phyloP scores from a whole-genome alignment of 768 basidiomycete genomes.

The Psilocybe tampanensis region DNA sequence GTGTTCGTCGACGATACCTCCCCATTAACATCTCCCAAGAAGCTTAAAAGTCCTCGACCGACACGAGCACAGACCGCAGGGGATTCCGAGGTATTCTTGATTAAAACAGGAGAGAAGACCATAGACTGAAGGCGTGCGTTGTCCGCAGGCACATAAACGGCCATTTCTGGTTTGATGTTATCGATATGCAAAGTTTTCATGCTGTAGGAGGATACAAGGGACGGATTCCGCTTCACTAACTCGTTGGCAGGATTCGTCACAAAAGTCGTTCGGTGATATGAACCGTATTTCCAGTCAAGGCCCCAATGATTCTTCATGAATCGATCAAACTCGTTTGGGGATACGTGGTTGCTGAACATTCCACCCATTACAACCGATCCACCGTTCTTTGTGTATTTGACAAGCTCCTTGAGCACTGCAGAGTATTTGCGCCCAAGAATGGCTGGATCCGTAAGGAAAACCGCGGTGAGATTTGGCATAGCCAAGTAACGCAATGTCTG shows the following conservation, averaged over 20 bases:
- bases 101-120: constrained; percentile 24
- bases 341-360: constrained; percentile 32
- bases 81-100: constrained; percentile 29
- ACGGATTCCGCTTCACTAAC: constrained; percentile 30
- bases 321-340: constrained; percentile 21
- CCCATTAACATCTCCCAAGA: constrained; percentile 45
- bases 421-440: constrained; percentile 27
- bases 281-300: constrained; percentile 39
- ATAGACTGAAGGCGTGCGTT: constrained; percentile 27
- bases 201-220: constrained; percentile 33
- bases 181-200: constrained; percentile 44
- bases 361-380: constrained; percentile 40
- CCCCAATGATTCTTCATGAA: constrained; percentile 34
- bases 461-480: constrained; percentile 28
- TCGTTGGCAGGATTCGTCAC: constrained; percentile 31
- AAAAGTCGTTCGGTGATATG: constrained; percentile 42
- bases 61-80: constrained; percentile 33
- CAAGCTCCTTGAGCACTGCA: constrained; percentile 29
- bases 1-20: constrained; percentile 36
- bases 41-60: constrained; percentile 38
- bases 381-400: constrained; percentile 38
- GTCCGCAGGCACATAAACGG: constrained; percentile 32
- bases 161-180: constrained; percentile 28
- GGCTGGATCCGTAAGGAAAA: constrained; percentile 39
- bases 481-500: constrained; percentile 26